Evolutionary conservation across 2,329 filamentous ascomycete genomes (phyloP).

Genomic region (Emergomyces pasteurianus): DNA sequence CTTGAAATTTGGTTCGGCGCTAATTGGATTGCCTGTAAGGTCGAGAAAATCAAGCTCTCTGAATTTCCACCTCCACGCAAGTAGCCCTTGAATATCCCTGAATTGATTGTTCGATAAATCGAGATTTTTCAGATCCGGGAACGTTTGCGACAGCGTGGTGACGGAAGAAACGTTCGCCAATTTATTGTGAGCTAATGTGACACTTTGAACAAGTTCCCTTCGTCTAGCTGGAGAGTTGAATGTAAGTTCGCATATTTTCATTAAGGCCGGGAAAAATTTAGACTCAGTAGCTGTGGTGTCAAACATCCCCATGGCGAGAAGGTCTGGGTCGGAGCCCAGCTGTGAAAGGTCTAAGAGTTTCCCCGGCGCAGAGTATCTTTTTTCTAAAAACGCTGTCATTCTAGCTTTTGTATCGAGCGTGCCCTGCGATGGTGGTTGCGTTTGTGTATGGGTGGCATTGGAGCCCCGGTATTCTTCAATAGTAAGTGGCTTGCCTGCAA

Average conservation of each 20-base stretch:
- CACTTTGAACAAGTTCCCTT: slow-evolving; percentile 64
- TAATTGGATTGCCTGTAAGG: slow-evolving; percentile 64
- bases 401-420: slow-evolving; percentile 52
- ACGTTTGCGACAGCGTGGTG: slow-evolving; percentile 61
- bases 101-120: slow-evolving; percentile 81
- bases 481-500: slow-evolving; percentile 51
- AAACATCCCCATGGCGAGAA: slow-evolving; percentile 66
- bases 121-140: slow-evolving; percentile 77
- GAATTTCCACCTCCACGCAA: slow-evolving; percentile 70
- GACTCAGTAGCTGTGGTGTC: slow-evolving; percentile 56
- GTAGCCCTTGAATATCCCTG: slow-evolving; percentile 52
- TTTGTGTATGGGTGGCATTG: slow-evolving; percentile 10
- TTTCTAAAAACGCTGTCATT: slow-evolving; percentile 58
- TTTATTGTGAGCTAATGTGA: slow-evolving; percentile 70
- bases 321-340: slow-evolving; percentile 58
- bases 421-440: slow-evolving; percentile 30
- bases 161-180: slow-evolving; percentile 62
- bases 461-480: slow-evolving; percentile 27
- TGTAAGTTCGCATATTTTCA: slow-evolving; percentile 68
- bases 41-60: slow-evolving; percentile 68
- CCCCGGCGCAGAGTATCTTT: slow-evolving; percentile 56
- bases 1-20: slow-evolving; percentile 48
- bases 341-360: slow-evolving; percentile 78
- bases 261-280: slow-evolving; percentile 86
- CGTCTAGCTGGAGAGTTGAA: slow-evolving; percentile 64